Evolutionary conservation across 805 yeast genomes (phyloP).

Genomic region (Lipomyces yamadae): DNA sequence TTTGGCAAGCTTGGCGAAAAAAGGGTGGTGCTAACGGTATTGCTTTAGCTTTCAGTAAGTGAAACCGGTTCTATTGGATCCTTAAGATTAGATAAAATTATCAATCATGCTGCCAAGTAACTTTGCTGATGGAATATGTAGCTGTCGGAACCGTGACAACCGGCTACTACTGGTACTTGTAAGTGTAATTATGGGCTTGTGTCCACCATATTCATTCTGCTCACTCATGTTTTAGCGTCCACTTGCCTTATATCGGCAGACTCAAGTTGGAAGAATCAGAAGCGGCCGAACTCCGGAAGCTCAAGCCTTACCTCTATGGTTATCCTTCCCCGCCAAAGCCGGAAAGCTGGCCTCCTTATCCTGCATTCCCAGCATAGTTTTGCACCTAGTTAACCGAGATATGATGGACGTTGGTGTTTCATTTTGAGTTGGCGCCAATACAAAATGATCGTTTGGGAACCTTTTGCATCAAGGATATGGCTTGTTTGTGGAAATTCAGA

Average conservation of each 20-base stretch:
- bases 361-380: not conserved
- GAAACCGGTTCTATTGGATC: not conserved
- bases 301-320: not conserved
- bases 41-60: constrained; percentile 2
- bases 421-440: not conserved
- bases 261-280: not conserved
- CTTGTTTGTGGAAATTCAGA: not conserved
- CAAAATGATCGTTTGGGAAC: not conserved
- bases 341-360: not conserved
- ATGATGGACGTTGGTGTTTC: not conserved
- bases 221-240: constrained; percentile 15
- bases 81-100: not conserved
- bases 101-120: not conserved
- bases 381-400: not conserved
- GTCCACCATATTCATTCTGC: not conserved
- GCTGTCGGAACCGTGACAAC: constrained; percentile 10
- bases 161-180: constrained; percentile 28
- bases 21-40: not conserved
- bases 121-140: not conserved
- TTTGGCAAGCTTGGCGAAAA: too few species aligned
- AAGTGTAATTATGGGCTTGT: not conserved
- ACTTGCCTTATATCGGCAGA: constrained; percentile 20
- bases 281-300: not conserved
- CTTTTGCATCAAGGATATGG: not conserved
- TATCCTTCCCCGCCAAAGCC: constrained; percentile 1